Percentiles rank a stretch among this genome's conserved stretches.
These are phyloP conservation scores for Angophora floribunda DNA, from an alignment of 345 rosid genomes.

Conservation along the genomic window DNA sequence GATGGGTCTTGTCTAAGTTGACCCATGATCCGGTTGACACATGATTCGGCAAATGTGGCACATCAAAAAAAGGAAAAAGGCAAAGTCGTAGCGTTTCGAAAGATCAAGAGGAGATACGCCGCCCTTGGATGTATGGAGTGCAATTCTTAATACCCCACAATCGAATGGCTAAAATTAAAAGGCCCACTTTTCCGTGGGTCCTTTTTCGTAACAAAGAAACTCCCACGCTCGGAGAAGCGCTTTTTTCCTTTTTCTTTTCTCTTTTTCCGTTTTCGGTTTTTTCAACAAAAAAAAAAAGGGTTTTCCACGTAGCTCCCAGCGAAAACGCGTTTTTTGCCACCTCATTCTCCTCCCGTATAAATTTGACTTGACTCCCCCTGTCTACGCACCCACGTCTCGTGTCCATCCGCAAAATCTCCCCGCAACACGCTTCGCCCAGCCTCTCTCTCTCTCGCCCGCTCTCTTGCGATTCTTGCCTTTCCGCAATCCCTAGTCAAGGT, in stretches of 20 bases:
- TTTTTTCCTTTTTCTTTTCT: neutral
- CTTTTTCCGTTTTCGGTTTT: neutral
- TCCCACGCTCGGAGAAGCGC: neutral
- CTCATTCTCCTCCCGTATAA: neutral
- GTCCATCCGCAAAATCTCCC: neutral
- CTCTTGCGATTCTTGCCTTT: neutral
- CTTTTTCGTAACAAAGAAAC: neutral
- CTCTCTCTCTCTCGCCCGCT: neutral
- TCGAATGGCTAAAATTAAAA: neutral
- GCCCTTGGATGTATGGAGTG: neutral
- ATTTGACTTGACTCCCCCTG: neutral
- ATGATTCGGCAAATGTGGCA: rapidly evolving
- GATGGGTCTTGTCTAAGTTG: neutral
- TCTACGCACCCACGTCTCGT: neutral
- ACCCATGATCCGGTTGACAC: too few species aligned
- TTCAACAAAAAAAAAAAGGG: neutral
- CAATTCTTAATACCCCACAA: neutral
- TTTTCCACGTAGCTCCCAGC: neutral
- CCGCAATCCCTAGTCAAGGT: neutral
- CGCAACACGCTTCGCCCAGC: neutral
- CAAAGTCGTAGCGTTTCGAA: neutral
- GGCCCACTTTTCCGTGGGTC: neutral
- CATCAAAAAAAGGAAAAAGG: neutral
- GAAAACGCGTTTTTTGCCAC: neutral
- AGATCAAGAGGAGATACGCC: neutral